Percentiles rank a stretch among this genome's conserved stretches.
Conservation (phyloP, 805 yeast species). For the Starmerella apis region DNA sequence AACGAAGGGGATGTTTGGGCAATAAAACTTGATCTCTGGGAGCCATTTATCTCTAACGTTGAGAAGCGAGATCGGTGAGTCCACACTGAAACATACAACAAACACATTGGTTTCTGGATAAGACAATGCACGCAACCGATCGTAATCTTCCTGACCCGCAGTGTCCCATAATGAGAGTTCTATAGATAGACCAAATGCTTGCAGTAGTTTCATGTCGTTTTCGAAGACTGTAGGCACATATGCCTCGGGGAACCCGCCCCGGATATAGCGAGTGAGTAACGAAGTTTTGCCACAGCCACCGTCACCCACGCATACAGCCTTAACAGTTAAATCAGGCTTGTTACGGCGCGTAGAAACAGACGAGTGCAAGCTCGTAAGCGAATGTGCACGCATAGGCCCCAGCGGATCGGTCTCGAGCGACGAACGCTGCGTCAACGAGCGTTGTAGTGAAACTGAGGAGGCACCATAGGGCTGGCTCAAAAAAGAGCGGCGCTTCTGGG, state of each 20-base stretch:
- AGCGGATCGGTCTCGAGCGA: slow-evolving; percentile 3
- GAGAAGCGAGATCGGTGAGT: slow-evolving; percentile 81
- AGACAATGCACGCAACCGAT: slow-evolving; percentile 78
- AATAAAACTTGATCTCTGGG: slow-evolving; percentile 82
- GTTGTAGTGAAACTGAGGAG: slow-evolving; percentile 13
- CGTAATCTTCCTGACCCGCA: slow-evolving; percentile 97
- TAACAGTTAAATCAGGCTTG: slow-evolving; percentile 26
- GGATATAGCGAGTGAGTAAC: slow-evolving; percentile 68
- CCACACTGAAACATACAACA: slow-evolving; percentile 79
- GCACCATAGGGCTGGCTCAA: slow-evolving; percentile 18
- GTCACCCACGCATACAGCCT: slow-evolving; percentile 88
- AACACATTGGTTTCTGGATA: slow-evolving; percentile 89
- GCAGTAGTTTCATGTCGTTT: slow-evolving; percentile 93
- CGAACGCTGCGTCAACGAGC: slow-evolving; percentile 12
- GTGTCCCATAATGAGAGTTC: slow-evolving; percentile 96
- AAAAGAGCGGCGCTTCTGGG: slow-evolving; percentile 20
- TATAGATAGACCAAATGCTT: slow-evolving; percentile 77
- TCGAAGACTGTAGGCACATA: slow-evolving; percentile 95
- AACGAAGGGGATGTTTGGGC: slow-evolving; percentile 85
- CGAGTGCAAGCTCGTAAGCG: background rate
- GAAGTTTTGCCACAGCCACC: slow-evolving; percentile 98
- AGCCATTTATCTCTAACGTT: slow-evolving; percentile 95
- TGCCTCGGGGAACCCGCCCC: slow-evolving; percentile 85
- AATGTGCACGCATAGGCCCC: background rate
- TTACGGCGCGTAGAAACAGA: background rate